Evolutionary conservation across 2,329 filamentous ascomycete species (phyloP), one percentile per base, ranked within the genome.

Genomic region (Calonectria honghensis): DNA sequence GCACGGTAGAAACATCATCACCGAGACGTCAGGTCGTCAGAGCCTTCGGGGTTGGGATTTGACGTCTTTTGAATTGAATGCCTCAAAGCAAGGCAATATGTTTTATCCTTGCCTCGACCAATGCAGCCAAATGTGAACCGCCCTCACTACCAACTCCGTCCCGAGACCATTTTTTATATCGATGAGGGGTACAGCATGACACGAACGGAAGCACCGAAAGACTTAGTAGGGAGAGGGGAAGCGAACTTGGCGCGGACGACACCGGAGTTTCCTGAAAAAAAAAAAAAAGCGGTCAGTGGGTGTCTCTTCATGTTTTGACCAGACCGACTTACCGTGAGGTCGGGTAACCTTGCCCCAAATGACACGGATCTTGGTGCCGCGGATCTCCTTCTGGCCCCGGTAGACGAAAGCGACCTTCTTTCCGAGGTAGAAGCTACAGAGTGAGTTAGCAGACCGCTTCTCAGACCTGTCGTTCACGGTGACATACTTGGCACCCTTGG

Each of bases 381-480:
- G 95, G 86, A 98, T 92, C 91, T 98, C 95, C 90, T 93, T 96
- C 89, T 95, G 93, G 84, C 94, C 96, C 86, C 96, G 95, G 93
- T 98, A 99, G 89, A 99, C 96, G 89, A 96, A 99, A 87, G 97
- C 97, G 87, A 98, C 93, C 91, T 96, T 96, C 94, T 99, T 99
- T 90, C 97, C 97, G 82, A 95, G 91, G 91, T 99, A 99, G 94
- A 98, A 98, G 90, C 90, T 91, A 82, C 74, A 48, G 75, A 76
- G 48, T 50, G 51, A 68, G 63, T 84, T 81, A 85, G 82, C 77
- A 78, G 70, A 45, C 50, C 68, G 65, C 61, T 72, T 20, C 65
- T 72, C 39, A n/a, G 10, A 32, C 66, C 27, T n/a, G n/a, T 52
- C 16, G 32, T 68, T 59, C 54, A 68, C 16, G 39, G 68, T 39